Evolutionary conservation across 2,329 filamentous ascomycete species (phyloP), one percentile per base, ranked within the genome.

Genomic region (Plectosphaerella sp.): DNA sequence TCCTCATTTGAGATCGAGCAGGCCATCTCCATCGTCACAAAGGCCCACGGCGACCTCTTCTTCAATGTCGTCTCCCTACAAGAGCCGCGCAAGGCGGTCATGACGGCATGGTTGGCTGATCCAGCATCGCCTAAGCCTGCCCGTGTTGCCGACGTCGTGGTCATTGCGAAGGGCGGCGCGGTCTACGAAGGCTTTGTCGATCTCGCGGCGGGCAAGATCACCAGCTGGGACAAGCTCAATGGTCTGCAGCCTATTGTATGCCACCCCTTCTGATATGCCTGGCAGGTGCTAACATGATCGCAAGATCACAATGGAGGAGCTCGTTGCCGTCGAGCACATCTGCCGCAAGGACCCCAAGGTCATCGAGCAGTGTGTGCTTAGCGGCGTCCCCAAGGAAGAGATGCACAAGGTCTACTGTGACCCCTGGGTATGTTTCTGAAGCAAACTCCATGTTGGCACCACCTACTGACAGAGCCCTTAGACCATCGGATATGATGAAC

Each of bases 381-480:
- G 91, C 54, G 92, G 92, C 1, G 89, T 97, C 54, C 82, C 89
- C 12, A 79, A 78, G 52, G 79, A 88, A 59, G 89, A 96, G 55
- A 96, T 97, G 92, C 76, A 94, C 76, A 96, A 96, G 72, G 89
- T 97, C 47, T 96, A 95, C 74, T 96, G 91, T 69, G 92, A 97
- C 66, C 91, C 90, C 11, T 97, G 92, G 92, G 28, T 33, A 10
- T 10, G 28, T 33, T 9, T 33, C 11, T 12, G 28, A 33, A 5
- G 28, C 28, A 3, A 3, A 7, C 8, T 7, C 28, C 8, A 33
- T 3, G 11, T 7, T 33, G 8, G 28, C 22, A 33, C 28, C 28
- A 33, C 5, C 25, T 33, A 9, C 28, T 33, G 28, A 33, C 28
- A 12, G 28, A 10, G 11, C 28, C 28, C 11, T 12, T 12, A 33